Base-by-base conservation (phyloP, 148 eudicot genomes). In the Silene latifolia region DNA sequence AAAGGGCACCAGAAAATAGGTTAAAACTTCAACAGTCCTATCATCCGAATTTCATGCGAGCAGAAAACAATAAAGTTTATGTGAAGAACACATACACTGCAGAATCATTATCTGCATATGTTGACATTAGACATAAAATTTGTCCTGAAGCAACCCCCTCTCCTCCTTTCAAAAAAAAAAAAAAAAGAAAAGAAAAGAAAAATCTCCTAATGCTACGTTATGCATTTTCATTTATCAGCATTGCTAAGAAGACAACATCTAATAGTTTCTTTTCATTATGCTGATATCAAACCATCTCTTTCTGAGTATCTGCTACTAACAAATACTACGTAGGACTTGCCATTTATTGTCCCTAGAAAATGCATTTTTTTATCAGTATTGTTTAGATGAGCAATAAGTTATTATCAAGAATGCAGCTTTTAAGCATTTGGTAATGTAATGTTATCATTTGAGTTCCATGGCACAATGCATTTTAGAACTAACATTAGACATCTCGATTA, bases 141-240 rank as follows among this genome's bases (percentile, higher is more conserved):
- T 29, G 74, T 35, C 17, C 74, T 32, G 19, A 39, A 39, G 79
- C 5, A n/a, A n/a, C n/a, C n/a, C n/a, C n/a, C n/a, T n/a, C n/a
- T n/a, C n/a, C n/a, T n/a, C n/a, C n/a, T n/a, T n/a, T n/a, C n/a
- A n/a, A n/a, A n/a, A n/a, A n/a, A n/a, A n/a, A n/a, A n/a, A n/a
- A n/a, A n/a, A n/a, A n/a, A n/a, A n/a, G n/a, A n/a, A n/a, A n/a
- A n/a, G n/a, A n/a, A n/a, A n/a, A n/a, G n/a, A n/a, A n/a, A n/a
- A n/a, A n/a, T n/a, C n/a, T n/a, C n/a, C n/a, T n/a, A n/a, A n/a
- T n/a, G n/a, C n/a, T n/a, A n/a, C n/a, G n/a, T 65, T 19, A 63
- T n/a, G n/a, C 12, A 19, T 39, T 39, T 19, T 59, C 39, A 39
- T 19, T 20, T 12, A 72, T 20, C 10, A 21, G 65, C 51, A 32